Percentiles rank a stretch among this genome's conserved stretches.
phyloP scores from a whole-genome alignment of 2,329 filamentous ascomycete species.

The Calonectria pteridis region DNA sequence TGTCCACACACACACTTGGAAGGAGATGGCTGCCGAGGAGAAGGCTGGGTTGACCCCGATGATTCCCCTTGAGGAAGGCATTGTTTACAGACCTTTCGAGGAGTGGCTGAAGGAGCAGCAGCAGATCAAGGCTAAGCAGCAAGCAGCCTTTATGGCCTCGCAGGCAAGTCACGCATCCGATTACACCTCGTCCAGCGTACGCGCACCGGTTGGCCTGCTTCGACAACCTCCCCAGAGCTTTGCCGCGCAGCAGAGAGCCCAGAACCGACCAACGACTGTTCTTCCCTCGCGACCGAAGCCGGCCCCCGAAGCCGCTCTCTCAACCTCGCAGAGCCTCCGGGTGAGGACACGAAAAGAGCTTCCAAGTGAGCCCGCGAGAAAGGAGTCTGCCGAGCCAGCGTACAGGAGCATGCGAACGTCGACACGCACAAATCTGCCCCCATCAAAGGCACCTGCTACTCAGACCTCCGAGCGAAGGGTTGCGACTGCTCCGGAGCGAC shows the following conservation, averaged over 20 bases:
- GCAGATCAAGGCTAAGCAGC: conserved; percentile 49
- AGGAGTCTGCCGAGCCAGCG: conserved; percentile 38
- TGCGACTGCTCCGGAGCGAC: conserved; percentile 43
- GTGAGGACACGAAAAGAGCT: conserved; percentile 45
- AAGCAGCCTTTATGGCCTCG: conserved; percentile 47
- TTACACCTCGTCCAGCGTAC: conserved; percentile 51
- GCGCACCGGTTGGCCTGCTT: conserved; percentile 58
- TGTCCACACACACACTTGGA: conserved; percentile 70
- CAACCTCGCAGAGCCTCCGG: conserved; percentile 48
- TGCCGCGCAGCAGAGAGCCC: conserved; percentile 74
- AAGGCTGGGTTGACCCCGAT: conserved; percentile 73
- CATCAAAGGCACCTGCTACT: conserved; percentile 43
- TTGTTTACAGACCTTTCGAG: conserved; percentile 75
- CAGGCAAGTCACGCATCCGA: conserved; percentile 46
- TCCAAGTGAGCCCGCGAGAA: conserved; percentile 38
- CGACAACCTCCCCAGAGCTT: conserved; percentile 73
- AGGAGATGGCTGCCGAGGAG: conserved; percentile 77
- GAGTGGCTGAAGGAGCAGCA: conserved; percentile 70
- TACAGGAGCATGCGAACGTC: conserved; percentile 46
- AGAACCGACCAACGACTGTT: conserved; percentile 58
- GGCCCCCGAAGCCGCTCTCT: conserved; percentile 37
- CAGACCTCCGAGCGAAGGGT: conserved; percentile 41
- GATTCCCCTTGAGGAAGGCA: conserved; percentile 71
- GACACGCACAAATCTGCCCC: conserved; percentile 44
- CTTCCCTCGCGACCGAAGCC: conserved; percentile 43